These are phyloP conservation scores for Tetracladium marchalianum DNA, from an alignment of 495 filamentous ascomycete genomes.

Conservation along the genomic window DNA sequence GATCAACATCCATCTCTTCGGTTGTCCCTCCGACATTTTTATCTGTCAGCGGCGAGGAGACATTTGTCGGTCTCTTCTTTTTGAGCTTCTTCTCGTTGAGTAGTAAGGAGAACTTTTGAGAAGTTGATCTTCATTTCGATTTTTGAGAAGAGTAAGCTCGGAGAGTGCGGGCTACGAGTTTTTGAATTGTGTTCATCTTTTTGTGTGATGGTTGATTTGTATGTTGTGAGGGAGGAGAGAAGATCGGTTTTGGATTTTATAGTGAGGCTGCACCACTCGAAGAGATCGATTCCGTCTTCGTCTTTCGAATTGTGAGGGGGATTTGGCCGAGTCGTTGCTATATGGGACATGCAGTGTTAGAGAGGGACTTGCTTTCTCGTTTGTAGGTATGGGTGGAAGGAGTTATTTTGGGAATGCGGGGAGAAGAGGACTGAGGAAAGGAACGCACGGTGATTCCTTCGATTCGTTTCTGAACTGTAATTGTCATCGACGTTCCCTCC, in stretches of 20 bases:
- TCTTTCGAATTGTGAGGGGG: constrained; percentile 49
- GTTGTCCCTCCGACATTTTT: constrained; percentile 6
- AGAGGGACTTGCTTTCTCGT: too few species aligned
- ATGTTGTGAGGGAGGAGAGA: constrained; percentile 29
- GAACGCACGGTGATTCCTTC: constrained; percentile 43
- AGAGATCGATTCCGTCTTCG: constrained; percentile 51
- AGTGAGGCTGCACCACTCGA: constrained; percentile 59
- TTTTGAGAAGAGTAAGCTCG: constrained; percentile 55
- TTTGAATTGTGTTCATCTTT: constrained; percentile 38
- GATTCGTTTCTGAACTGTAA: constrained; percentile 47
- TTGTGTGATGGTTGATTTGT: constrained; percentile 33
- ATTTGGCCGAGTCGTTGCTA: constrained; percentile 66
- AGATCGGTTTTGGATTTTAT: constrained; percentile 22
- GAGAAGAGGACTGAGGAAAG: not conserved
- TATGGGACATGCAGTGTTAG: too few species aligned
- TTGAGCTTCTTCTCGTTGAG: constrained; percentile 89
- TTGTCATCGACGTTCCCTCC: constrained; percentile 28
- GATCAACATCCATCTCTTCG: constrained; percentile 9
- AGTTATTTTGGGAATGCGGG: too few species aligned
- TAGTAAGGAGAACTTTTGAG: constrained; percentile 61
- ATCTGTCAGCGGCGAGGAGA: constrained; percentile 40
- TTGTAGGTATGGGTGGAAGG: too few species aligned
- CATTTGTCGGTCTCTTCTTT: constrained; percentile 73
- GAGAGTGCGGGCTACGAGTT: constrained; percentile 49
- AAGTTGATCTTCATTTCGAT: constrained; percentile 57